A percentile compares a stretch with the other conserved stretches of the same genome.
Conservation (phyloP, 192 early-diverging fungal genomes). For the Backusella tuberculispora region DNA sequence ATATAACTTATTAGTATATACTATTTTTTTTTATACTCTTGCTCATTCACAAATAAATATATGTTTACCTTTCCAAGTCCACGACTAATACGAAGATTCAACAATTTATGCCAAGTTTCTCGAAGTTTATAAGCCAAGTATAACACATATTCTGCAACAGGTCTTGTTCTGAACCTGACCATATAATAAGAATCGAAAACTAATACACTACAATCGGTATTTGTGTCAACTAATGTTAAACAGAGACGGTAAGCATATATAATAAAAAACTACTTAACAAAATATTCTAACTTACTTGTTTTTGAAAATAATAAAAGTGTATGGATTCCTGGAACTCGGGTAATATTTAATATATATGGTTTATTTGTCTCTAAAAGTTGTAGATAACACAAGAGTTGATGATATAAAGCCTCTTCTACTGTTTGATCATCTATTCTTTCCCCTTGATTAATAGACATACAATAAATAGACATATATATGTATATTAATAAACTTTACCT, state of each 20-base stretch:
- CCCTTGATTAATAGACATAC: not conserved
- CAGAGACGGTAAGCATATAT: not conserved
- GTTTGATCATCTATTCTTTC: conserved; percentile 33
- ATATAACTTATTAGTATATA: not conserved
- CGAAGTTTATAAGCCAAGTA: conserved; percentile 55
- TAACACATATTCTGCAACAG: conserved; percentile 46
- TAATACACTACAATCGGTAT: conserved; percentile 54
- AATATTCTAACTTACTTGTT: conserved; percentile 46
- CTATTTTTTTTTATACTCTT: not conserved
- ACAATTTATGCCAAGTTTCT: conserved; percentile 48
- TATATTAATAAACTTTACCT: conserved; percentile 21
- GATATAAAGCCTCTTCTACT: conserved; percentile 37
- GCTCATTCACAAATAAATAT: not conserved
- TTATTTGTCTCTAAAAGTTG: conserved; percentile 68
- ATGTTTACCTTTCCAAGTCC: conserved; percentile 28
- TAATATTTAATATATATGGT: conserved; percentile 67
- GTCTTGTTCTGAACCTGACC: conserved; percentile 48
- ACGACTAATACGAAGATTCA: conserved; percentile 40
- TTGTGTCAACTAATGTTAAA: conserved; percentile 55
- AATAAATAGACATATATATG: not conserved
- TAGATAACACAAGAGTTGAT: conserved; percentile 65
- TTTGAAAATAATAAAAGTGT: conserved; percentile 60
- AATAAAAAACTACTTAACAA: not conserved
- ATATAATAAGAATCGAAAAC: conserved; percentile 63
- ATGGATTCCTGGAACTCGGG: conserved; percentile 61